Evolutionary conservation across 768 basidiomycete genomes (phyloP).

Genomic region (Pseudohyphozyma bogoriensis): DNA sequence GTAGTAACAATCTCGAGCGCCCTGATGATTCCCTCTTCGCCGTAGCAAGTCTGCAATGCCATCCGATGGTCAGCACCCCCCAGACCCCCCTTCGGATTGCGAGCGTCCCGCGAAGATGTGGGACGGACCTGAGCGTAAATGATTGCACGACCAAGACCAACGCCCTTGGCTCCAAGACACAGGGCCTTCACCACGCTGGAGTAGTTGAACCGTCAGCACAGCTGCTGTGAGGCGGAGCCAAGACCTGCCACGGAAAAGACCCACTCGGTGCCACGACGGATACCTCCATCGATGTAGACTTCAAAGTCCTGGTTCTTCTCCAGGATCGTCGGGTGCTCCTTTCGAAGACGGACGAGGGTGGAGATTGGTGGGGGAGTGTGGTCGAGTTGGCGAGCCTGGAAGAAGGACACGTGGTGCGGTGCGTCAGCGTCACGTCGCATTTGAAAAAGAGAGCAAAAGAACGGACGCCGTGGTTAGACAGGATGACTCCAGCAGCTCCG

Average conservation of each 20-base stretch:
- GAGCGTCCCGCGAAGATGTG: no score
- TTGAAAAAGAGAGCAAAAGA: neutral
- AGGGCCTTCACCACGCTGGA: conserved; percentile 40
- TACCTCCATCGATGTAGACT: conserved; percentile 45
- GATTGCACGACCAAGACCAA: conserved; percentile 75
- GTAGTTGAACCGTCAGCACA: conserved; percentile 35
- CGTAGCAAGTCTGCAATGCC: conserved; percentile 31
- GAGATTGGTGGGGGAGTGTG: conserved; percentile 70
- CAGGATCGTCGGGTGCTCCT: conserved; percentile 39
- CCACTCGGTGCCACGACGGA: conserved; percentile 44
- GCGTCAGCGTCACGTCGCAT: neutral
- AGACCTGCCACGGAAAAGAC: neutral
- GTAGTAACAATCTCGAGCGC: conserved; percentile 37
- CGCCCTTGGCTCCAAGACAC: conserved; percentile 61
- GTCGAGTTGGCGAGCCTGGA: conserved; percentile 56
- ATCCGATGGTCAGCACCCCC: no score
- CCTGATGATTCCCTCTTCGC: conserved; percentile 34
- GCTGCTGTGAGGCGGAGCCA: neutral
- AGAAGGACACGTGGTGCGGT: no score
- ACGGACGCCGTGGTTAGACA: conserved; percentile 32
- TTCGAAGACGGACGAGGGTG: conserved; percentile 40
- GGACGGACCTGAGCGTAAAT: conserved; percentile 51
- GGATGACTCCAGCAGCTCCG: conserved; percentile 10
- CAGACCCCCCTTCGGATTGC: no score
- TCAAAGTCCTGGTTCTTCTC: conserved; percentile 36